phyloP scores from a whole-genome alignment of 2,329 filamentous ascomycete species.

The Hymenoscyphus fraxineus region DNA sequence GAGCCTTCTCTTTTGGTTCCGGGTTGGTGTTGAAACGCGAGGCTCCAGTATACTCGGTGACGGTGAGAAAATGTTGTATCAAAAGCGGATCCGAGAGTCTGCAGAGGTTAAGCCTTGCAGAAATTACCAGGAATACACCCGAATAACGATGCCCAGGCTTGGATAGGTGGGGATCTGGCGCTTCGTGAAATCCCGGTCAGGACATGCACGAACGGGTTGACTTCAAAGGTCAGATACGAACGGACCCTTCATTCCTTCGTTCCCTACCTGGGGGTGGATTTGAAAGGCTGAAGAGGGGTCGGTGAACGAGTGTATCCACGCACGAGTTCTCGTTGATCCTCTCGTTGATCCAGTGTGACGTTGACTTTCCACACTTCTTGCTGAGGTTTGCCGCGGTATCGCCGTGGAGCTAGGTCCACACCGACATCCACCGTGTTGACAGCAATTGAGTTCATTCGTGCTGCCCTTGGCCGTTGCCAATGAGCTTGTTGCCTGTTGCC shows the following conservation, averaged over 20 bases:
- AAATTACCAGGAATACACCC: background rate
- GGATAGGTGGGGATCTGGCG: background rate
- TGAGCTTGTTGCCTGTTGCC: background rate
- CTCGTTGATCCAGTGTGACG: constrained; percentile 21
- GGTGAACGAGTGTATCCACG: background rate
- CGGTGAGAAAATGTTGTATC: constrained; percentile 26
- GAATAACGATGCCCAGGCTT: constrained; percentile 10
- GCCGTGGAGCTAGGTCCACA: constrained; percentile 8
- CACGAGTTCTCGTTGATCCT: background rate
- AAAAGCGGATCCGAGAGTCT: constrained; percentile 26
- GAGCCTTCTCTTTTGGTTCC: constrained; percentile 7
- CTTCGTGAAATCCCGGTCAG: constrained; percentile 17
- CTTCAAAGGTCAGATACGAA: background rate
- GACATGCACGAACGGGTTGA: constrained; percentile 20
- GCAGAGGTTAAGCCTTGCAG: constrained; percentile 20
- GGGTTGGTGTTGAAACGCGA: constrained; percentile 21
- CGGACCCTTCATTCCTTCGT: constrained; percentile 8
- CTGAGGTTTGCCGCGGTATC: constrained; percentile 17
- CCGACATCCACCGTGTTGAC: background rate
- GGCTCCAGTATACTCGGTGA: constrained; percentile 23
- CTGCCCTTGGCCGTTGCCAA: background rate
- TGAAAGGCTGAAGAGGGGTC: constrained; percentile 8
- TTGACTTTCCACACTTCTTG: constrained; percentile 15
- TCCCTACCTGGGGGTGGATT: background rate
- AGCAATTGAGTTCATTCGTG: background rate